phyloP scores from a whole-genome alignment of 2,329 filamentous ascomycete species.

The Escovopsis sp. region DNA sequence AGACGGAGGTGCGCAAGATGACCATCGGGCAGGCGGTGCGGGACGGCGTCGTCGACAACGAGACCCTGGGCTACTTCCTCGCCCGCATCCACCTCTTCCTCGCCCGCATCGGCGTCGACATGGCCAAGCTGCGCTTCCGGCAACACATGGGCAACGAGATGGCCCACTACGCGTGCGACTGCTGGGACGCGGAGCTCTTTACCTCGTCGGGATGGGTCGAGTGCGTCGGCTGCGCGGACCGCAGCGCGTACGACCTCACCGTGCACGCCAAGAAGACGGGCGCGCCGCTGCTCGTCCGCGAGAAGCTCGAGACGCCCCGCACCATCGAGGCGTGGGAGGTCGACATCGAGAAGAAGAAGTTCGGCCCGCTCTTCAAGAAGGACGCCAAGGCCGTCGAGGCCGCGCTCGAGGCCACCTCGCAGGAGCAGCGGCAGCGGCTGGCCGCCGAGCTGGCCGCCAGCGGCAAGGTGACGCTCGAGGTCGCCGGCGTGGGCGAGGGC shows the following conservation, averaged over 20 bases:
- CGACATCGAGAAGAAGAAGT: conserved; percentile 87
- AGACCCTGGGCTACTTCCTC: conserved; percentile 95
- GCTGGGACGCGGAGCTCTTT: conserved; percentile 90
- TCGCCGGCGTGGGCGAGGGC: conserved; percentile 49
- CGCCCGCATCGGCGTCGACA: conserved; percentile 72
- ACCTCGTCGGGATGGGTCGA: conserved; percentile 96
- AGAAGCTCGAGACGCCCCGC: conserved; percentile 63
- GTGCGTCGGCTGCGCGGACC: conserved; percentile 91
- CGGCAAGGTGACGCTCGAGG: conserved; percentile 64
- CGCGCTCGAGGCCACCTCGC: conserved; percentile 58
- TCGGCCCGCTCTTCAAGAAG: conserved; percentile 90
- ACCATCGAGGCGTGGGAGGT: conserved; percentile 76
- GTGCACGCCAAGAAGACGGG: conserved; percentile 92
- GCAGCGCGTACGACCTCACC: conserved; percentile 84
- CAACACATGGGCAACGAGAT: conserved; percentile 77
- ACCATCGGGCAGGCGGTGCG: conserved; percentile 77
- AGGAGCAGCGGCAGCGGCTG: conserved; percentile 68
- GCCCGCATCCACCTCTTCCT: conserved; percentile 88
- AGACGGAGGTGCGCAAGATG: conserved; percentile 58
- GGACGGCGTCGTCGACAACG: conserved; percentile 77
- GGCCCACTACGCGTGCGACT: conserved; percentile 90
- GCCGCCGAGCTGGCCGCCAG: conserved; percentile 56
- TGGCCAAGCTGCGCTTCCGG: conserved; percentile 80
- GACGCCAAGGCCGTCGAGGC: conserved; percentile 75
- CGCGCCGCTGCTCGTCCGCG: conserved; percentile 68